Base-by-base conservation (phyloP, 1,139 yeast genomes). In the Geotrichum candidum region DNA sequence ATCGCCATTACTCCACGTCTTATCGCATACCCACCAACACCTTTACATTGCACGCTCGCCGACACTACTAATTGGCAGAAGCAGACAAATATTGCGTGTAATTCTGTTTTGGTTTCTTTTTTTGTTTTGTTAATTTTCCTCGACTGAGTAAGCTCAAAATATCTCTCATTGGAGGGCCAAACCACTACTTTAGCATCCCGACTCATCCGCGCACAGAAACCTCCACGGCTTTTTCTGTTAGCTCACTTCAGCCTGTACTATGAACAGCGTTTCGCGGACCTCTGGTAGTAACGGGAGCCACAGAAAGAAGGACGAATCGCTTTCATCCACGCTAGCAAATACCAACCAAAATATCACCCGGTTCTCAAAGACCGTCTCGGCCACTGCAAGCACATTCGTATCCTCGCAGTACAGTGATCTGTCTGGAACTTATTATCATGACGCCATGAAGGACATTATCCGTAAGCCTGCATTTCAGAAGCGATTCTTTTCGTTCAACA, bases 131-230 rank as follows among this genome's bases (percentile, higher is more conserved):
- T 18, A 18, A 18, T 18, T 27, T 29, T 25, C 53, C n/a, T 10
- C 22, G 54, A 31, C 33, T 15, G 80, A 51, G 81, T 77, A 61
- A 92, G 79, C 18, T 82, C 82, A 73, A 92, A 91, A 61, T 86
- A 88, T 33, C 95, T 86, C 31, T 84, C n/a, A 29, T 29, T 25
- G 33, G 33, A 50, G 29, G 33, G 33, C 54, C 35, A 27, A 18
- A 22, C 35, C 48, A 22, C 22, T 6, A n/a, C 46, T 15, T 18
- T 41, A 41, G 48, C 48, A 41, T 41, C 48, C 48, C 22, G 48
- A 41, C 18, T 41, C 48, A 41, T 41, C 18, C 22, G 48, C 23
- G 23, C n/a, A 41, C 18, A 41, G 48, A 18, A 41, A n/a, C 10
- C 18, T 7, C 5, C 1, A 15, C 18, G 48, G 48, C 33, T 41